phyloP scores from a whole-genome alignment of 306 rosid genomes.

The apple (Malus domestica) region ASM211411v1 NC_041805.1:22527001-22527500 shows the following conservation, averaged over 20 bases:
- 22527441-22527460: too few relatives aligned
- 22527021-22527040: constrained; percentile 47
- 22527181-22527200: constrained; percentile 81
- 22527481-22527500: too few relatives aligned
- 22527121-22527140: constrained; percentile 84
- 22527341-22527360: background rate
- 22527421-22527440: too few relatives aligned
- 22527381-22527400: background rate
- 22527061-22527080: constrained; percentile 40
- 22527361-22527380: background rate
- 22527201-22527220: constrained; percentile 52
- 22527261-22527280: constrained; percentile 43
- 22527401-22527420: too few relatives aligned
- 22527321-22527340: constrained; percentile 14
- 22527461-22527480: too few relatives aligned
- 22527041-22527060: constrained; percentile 34
- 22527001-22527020: constrained; percentile 65
- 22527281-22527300: constrained; percentile 57
- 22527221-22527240: constrained; percentile 59
- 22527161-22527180: constrained; percentile 57
- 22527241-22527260: constrained; percentile 32
- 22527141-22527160: constrained; percentile 62
- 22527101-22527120: constrained; percentile 67
- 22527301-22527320: constrained; percentile 18
- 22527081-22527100: constrained; percentile 71